Conservation (phyloP, 306 rosid species). For the Casuarina cunninghamiana region DNA sequence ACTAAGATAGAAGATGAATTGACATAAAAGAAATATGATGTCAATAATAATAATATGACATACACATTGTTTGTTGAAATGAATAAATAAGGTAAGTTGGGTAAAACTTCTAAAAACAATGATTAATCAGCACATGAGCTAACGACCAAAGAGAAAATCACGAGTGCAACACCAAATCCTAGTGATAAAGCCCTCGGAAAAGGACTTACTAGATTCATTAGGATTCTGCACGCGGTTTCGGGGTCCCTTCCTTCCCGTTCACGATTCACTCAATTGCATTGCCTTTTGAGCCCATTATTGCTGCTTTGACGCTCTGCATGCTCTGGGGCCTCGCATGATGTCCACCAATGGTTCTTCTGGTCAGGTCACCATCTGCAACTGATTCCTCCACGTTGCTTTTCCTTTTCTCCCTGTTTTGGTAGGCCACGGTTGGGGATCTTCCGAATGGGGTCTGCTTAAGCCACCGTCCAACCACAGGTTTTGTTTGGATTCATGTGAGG, state of each 20-base stretch:
- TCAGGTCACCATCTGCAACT: background rate
- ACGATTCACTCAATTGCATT: constrained; percentile 12
- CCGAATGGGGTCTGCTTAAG: background rate
- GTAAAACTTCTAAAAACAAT: constrained; percentile 28
- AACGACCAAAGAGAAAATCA: background rate
- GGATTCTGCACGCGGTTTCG: constrained; percentile 20
- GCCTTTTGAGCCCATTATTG: constrained; percentile 23
- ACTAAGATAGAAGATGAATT: too few relatives aligned
- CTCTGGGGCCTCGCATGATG: constrained; percentile 6
- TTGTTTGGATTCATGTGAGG: background rate
- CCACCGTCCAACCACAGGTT: background rate
- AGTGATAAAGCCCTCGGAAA: background rate
- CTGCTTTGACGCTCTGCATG: constrained; percentile 2
- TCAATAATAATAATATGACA: too few relatives aligned
- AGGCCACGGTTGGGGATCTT: background rate
- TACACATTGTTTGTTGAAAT: too few relatives aligned
- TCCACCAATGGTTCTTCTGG: constrained; percentile 10
- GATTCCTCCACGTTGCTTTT: constrained; percentile 1
- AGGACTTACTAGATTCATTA: constrained; percentile 1
- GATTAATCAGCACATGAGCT: constrained; percentile 48
- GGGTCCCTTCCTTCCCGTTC: constrained; percentile 16
- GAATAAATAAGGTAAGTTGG: constrained; percentile 2
- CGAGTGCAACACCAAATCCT: constrained; percentile 12
- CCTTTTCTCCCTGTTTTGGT: background rate
- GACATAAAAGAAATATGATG: too few relatives aligned